A percentile compares a stretch with the other conserved stretches of the same genome.
Conservation (phyloP, 2,329 filamentous ascomycete species). For the Aspergillus jensenii region DNA sequence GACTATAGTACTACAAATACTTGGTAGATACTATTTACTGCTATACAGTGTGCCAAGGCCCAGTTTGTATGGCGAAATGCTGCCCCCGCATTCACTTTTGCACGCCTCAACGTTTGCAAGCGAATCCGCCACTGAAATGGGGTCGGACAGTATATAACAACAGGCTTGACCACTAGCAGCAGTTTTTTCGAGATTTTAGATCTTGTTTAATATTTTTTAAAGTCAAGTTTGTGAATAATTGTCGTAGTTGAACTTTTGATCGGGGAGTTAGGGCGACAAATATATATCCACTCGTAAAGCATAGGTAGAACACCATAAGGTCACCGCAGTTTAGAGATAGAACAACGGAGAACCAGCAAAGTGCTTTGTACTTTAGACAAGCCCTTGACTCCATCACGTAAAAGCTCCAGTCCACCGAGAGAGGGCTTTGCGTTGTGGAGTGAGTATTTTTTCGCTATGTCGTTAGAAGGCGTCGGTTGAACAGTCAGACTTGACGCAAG, state of each 20-base stretch:
- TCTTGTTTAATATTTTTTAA: not conserved
- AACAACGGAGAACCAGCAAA: not conserved
- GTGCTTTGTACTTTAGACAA: not conserved
- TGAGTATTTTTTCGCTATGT: constrained; percentile 2
- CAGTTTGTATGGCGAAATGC: constrained; percentile 22
- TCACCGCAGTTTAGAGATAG: not conserved
- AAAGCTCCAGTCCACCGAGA: not conserved
- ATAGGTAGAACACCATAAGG: not conserved
- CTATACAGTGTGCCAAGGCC: constrained; percentile 2
- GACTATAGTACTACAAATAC: not conserved
- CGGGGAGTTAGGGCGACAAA: too few relatives aligned
- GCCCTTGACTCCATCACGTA: not conserved
- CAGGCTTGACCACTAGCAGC: too few relatives aligned
- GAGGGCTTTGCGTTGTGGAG: not conserved
- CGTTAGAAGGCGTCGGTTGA: constrained; percentile 10
- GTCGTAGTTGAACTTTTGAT: not conserved
- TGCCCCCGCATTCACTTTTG: constrained; percentile 17
- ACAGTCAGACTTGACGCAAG: not conserved
- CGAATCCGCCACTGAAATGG: not conserved
- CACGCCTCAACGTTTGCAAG: constrained; percentile 16
- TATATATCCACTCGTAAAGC: not conserved
- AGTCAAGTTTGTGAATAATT: not conserved
- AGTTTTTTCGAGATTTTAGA: not conserved
- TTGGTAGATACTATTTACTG: not conserved
- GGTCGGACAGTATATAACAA: constrained; percentile 10